phyloP scores from a whole-genome alignment of 108 stramenopile genomes.

The Nitzschia putrida region DNA sequence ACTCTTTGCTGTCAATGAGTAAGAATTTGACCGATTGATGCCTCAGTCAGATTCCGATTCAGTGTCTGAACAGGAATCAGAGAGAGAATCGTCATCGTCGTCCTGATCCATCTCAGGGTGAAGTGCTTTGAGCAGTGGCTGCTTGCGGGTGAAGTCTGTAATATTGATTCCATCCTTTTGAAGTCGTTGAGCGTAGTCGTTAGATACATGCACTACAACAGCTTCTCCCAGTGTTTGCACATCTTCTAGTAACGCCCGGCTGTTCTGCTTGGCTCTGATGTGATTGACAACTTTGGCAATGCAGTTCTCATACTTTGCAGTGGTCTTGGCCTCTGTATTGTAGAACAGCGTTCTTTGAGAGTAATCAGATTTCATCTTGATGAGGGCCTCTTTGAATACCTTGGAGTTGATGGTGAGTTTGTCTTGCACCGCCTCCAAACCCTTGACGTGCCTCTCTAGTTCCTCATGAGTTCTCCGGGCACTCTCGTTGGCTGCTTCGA shows the following conservation, averaged over 20 bases:
- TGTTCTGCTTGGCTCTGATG: not conserved
- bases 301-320: conserved; percentile 11
- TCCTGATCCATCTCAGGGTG: not conserved
- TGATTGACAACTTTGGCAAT: conserved; percentile 16
- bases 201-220: not conserved
- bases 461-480: not conserved
- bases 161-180: not conserved
- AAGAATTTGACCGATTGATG: too few relatives aligned
- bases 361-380: conserved; percentile 14
- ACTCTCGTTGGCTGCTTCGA: conserved; percentile 5
- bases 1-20: too few relatives aligned
- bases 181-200: not conserved
- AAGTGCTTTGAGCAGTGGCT: not conserved
- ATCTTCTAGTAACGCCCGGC: not conserved
- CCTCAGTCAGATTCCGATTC: conserved; percentile 9
- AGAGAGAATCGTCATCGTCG: not conserved
- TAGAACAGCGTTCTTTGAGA: not conserved
- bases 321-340: conserved; percentile 5
- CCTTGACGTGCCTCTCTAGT: conserved; percentile 9
- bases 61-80: not conserved
- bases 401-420: conserved; percentile 4
- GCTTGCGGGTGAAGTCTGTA: not conserved
- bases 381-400: conserved; percentile 7
- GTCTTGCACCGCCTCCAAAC: not conserved
- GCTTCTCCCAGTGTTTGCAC: not conserved